These are phyloP conservation scores for Neoascochyta sp. DNA, from an alignment of 2,329 filamentous ascomycete species.

Conservation along the genomic window DNA sequence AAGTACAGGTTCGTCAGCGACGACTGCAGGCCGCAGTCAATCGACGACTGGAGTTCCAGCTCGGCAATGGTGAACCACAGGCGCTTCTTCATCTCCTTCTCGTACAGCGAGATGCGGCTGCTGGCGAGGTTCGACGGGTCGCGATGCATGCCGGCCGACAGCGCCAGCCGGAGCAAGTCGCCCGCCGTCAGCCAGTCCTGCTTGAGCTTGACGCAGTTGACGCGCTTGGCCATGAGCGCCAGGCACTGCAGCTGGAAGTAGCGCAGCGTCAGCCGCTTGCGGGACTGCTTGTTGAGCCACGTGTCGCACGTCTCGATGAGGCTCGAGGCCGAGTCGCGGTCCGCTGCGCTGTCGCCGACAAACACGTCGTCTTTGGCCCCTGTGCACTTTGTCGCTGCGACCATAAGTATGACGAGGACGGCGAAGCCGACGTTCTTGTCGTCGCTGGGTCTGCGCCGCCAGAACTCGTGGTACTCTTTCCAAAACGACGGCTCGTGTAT, in stretches of 20 bases:
- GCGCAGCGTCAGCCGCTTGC: slow-evolving; percentile 51
- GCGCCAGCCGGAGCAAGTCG: slow-evolving; percentile 50
- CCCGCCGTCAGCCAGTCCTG: slow-evolving; percentile 52
- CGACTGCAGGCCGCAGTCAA: slow-evolving; percentile 54
- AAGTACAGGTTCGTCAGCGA: slow-evolving; percentile 44
- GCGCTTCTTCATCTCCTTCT: slow-evolving; percentile 53
- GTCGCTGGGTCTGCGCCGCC: slow-evolving; percentile 35
- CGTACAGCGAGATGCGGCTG: slow-evolving; percentile 38
- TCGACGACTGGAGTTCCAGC: slow-evolving; percentile 53
- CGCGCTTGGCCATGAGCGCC: slow-evolving; percentile 49
- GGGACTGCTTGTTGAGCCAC: slow-evolving; percentile 46
- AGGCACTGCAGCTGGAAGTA: slow-evolving; percentile 53
- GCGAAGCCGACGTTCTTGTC: slow-evolving; percentile 33
- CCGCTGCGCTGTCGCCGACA: slow-evolving; percentile 43
- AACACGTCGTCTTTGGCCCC: slow-evolving; percentile 35
- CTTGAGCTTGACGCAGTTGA: slow-evolving; percentile 52
- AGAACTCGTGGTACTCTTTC: slow-evolving; percentile 49
- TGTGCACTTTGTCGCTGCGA: slow-evolving; percentile 38
- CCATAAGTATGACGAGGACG: slow-evolving; percentile 41
- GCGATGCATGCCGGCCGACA: slow-evolving; percentile 54
- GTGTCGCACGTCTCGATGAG: slow-evolving; percentile 41
- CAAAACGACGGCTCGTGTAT: slow-evolving; percentile 54
- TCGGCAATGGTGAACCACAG: slow-evolving; percentile 58
- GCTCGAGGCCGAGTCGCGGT: slow-evolving; percentile 38
- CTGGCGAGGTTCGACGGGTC: slow-evolving; percentile 41